Evolutionary conservation across 192 early-diverging fungal species (phyloP).

Genomic region (Backusella liffmaniae): DNA sequence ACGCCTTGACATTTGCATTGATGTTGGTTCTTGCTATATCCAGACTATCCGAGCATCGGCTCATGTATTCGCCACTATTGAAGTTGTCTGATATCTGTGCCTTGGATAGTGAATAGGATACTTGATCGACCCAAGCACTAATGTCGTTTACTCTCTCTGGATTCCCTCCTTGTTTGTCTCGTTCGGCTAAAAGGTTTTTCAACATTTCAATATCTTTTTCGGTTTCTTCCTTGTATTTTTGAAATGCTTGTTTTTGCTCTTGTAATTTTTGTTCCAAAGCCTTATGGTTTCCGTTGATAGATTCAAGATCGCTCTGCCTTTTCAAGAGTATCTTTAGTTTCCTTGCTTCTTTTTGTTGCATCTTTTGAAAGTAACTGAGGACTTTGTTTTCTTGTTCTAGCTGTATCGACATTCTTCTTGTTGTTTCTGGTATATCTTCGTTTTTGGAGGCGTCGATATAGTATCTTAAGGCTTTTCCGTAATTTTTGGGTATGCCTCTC

Average conservation of each 20-base stretch:
- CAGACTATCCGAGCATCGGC: background rate
- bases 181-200: background rate
- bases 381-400: background rate
- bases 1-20: background rate
- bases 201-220: background rate
- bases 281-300: background rate
- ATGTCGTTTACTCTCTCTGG: background rate
- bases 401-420: background rate
- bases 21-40: slow-evolving; percentile 2
- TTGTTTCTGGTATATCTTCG: background rate
- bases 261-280: background rate
- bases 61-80: background rate
- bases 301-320: background rate
- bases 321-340: background rate
- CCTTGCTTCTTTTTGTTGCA: slow-evolving; percentile 1
- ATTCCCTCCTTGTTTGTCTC: background rate
- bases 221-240: slow-evolving; percentile 3
- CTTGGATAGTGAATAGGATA: background rate
- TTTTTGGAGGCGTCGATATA: background rate
- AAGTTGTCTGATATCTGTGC: background rate
- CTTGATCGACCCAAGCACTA: background rate
- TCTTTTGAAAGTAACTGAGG: background rate
- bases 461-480: background rate
- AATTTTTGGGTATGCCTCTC: background rate
- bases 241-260: background rate